These are phyloP conservation scores for Microbotryomycetes sp. DNA, from an alignment of 1,284 basidiomycete genomes.

Conservation along the genomic window DNA sequence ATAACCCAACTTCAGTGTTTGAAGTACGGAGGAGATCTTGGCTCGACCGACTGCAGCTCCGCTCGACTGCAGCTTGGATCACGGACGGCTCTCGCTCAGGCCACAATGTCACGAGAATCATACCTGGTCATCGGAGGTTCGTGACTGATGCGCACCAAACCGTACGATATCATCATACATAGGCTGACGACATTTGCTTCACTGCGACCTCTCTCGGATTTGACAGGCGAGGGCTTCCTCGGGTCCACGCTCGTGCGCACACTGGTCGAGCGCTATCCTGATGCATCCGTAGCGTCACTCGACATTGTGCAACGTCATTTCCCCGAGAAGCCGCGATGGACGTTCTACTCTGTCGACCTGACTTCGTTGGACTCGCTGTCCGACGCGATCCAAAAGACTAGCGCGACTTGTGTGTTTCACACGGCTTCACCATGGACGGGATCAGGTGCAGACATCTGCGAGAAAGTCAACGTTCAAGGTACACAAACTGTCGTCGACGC, in stretches of 20 bases:
- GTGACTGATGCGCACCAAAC: no score
- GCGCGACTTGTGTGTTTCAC: slow-evolving; percentile 83
- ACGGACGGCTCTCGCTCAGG: no score
- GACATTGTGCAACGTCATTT: slow-evolving; percentile 82
- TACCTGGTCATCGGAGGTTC: slow-evolving; percentile 36
- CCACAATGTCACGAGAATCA: slow-evolving; percentile 17
- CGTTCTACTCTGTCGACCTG: slow-evolving; percentile 80
- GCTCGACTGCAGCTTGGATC: no score
- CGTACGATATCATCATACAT: background rate
- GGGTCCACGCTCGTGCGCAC: slow-evolving; percentile 83
- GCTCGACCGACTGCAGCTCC: no score
- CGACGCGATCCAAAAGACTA: slow-evolving; percentile 65
- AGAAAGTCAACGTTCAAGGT: slow-evolving; percentile 90
- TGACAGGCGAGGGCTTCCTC: slow-evolving; percentile 59
- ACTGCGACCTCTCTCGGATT: background rate
- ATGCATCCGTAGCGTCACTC: slow-evolving; percentile 61
- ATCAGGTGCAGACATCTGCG: slow-evolving; percentile 65
- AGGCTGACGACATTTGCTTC: background rate
- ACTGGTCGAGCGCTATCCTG: slow-evolving; percentile 62
- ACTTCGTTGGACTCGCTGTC: slow-evolving; percentile 65
- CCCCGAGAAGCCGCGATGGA: slow-evolving; percentile 45
- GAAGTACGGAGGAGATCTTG: no score
- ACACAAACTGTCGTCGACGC: slow-evolving; percentile 80
- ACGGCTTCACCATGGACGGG: slow-evolving; percentile 81
- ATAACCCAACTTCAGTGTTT: no score